A percentile compares a stretch with the other conserved stretches of the same genome.
Conservation (phyloP, 2,329 filamentous ascomycete species). For the Elsinoe perseae region DNA sequence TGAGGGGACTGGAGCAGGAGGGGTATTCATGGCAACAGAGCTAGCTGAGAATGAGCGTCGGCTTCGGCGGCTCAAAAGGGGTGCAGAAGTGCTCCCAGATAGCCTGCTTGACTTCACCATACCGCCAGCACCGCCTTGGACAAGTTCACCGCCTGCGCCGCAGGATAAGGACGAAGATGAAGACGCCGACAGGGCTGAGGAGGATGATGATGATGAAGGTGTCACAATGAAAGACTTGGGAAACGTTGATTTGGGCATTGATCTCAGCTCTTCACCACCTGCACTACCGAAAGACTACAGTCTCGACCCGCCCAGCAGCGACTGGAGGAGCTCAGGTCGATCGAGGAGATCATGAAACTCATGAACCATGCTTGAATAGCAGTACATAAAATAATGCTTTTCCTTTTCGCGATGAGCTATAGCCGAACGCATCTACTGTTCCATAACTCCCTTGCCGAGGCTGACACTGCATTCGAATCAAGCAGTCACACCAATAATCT, state of each 20-base stretch:
- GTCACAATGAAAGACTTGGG: neutral
- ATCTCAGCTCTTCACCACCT: neutral
- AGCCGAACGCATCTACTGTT: neutral
- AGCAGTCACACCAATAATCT: slow-evolving; percentile 21
- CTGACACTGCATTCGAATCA: neutral
- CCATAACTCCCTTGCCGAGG: neutral
- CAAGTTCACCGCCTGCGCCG: neutral
- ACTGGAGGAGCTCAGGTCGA: slow-evolving; percentile 1
- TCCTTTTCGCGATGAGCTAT: neutral
- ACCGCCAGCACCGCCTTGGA: slow-evolving; percentile 17
- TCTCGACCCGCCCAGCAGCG: slow-evolving; percentile 10
- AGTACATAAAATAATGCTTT: neutral
- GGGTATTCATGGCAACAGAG: too few species aligned
- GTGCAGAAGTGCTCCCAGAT: slow-evolving; percentile 17
- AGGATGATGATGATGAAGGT: neutral
- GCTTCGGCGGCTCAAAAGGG: neutral
- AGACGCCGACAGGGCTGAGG: neutral
- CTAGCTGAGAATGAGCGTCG: neutral
- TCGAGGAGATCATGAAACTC: neutral
- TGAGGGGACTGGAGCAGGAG: neutral
- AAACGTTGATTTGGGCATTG: neutral
- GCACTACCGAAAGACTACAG: slow-evolving; percentile 11
- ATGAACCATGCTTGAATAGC: neutral
- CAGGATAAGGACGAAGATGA: neutral
- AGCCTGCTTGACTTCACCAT: slow-evolving; percentile 18